phyloP scores from a whole-genome alignment of 306 rosid genomes.

The Citrullus colocynthis region DNA sequence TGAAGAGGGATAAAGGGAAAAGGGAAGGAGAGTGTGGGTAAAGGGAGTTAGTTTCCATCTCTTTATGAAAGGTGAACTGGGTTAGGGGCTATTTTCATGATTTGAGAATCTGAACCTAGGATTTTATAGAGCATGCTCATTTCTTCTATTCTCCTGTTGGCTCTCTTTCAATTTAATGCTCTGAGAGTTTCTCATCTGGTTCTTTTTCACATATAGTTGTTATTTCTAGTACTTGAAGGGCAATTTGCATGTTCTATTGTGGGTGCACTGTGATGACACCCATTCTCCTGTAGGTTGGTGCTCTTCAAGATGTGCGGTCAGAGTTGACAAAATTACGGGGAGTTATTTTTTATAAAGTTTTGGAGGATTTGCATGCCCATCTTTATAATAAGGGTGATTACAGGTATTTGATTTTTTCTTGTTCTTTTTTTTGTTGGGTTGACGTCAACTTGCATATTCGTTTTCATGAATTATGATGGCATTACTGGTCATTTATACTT shows the following conservation, averaged over 20 bases:
- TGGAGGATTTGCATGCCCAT: slow-evolving; percentile 95
- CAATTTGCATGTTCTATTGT: not conserved
- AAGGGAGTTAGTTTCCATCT: not conserved
- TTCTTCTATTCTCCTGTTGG: not conserved
- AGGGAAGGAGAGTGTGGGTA: not conserved
- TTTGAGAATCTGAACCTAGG: not conserved
- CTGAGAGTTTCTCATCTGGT: not conserved
- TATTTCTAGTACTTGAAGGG: slow-evolving; percentile 6
- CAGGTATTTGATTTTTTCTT: slow-evolving; percentile 40
- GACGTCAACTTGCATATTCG: not conserved
- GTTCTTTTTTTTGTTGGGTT: not conserved
- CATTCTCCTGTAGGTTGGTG: slow-evolving; percentile 68
- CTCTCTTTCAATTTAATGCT: not conserved
- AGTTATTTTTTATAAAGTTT: slow-evolving; percentile 69
- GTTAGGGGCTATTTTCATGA: slow-evolving; percentile 4
- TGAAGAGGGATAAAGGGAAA: not conserved
- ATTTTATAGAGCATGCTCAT: not conserved
- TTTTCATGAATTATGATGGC: not conserved
- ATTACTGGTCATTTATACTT: not conserved
- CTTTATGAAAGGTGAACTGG: not conserved
- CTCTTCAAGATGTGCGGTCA: slow-evolving; percentile 96
- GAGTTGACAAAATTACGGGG: slow-evolving; percentile 89
- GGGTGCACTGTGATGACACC: slow-evolving; percentile 11
- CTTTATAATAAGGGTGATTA: slow-evolving; percentile 93
- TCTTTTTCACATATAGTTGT: not conserved